Evolutionary conservation across 495 filamentous ascomycete genomes (phyloP).

Genomic region (Annulohypoxylon moriforme): DNA sequence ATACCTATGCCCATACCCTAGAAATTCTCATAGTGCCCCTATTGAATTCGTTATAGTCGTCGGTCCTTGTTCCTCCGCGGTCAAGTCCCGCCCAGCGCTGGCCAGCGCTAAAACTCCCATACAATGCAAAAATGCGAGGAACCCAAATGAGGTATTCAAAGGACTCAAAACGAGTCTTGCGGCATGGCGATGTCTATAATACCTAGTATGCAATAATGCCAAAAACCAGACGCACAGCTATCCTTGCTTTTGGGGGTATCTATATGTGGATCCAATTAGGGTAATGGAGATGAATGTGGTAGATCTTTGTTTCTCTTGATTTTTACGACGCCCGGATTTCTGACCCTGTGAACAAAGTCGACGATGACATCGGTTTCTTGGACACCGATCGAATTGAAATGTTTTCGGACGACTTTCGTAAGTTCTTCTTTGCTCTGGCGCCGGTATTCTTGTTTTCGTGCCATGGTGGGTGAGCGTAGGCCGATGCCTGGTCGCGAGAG

Average conservation of each 20-base stretch:
- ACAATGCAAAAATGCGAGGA: conserved; percentile 43
- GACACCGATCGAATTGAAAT: conserved; percentile 87
- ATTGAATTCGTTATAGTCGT: conserved; percentile 40
- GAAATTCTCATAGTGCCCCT: conserved; percentile 15
- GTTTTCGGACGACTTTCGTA: conserved; percentile 83
- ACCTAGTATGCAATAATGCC: conserved; percentile 23
- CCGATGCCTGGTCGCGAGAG: conserved; percentile 78
- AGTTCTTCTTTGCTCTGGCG: conserved; percentile 82
- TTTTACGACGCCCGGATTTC: conserved; percentile 54
- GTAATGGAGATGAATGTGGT: conserved; percentile 48
- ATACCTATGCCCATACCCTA: conserved; percentile 14
- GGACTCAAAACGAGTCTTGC: conserved; percentile 18
- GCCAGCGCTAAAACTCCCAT: conserved; percentile 46
- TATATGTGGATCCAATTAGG: conserved; percentile 39
- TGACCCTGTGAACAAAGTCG: conserved; percentile 85
- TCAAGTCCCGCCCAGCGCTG: conserved; percentile 38
- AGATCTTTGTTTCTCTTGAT: conserved; percentile 43
- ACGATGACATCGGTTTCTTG: conserved; percentile 90
- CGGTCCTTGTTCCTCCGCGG: conserved; percentile 42
- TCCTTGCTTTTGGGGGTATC: conserved; percentile 38
- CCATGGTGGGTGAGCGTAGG: conserved; percentile 77
- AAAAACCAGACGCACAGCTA: conserved; percentile 27
- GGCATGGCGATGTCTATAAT: conserved; percentile 25
- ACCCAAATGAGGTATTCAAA: conserved; percentile 21
- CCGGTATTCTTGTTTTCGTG: conserved; percentile 67